phyloP scores from a whole-genome alignment of 1,139 yeast genomes.

The Geotrichum carabidarum region DNA sequence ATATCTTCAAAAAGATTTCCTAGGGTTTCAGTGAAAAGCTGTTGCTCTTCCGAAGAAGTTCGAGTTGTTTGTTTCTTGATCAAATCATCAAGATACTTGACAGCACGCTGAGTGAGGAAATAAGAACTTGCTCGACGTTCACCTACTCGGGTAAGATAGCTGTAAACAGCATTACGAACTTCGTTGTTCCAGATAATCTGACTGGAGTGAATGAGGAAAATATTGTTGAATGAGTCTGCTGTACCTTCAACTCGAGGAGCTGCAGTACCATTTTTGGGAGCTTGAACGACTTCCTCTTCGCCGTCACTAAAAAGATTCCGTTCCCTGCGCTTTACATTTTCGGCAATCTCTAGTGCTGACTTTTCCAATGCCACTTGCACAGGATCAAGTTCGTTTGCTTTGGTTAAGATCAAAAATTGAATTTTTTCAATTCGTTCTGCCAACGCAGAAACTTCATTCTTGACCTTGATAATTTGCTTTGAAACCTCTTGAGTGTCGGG shows the following conservation, averaged over 20 bases:
- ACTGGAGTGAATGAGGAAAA: conserved; percentile 74
- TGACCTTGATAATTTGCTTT: conserved; percentile 31
- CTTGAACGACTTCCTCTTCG: background rate
- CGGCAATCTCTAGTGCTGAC: conserved; percentile 16
- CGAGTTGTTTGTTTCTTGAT: conserved; percentile 28
- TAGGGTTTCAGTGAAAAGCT: conserved; percentile 7
- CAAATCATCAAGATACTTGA: conserved; percentile 57
- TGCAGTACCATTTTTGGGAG: conserved; percentile 19
- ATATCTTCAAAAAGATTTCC: conserved; percentile 20
- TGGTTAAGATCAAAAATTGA: background rate
- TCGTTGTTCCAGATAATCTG: conserved; percentile 74
- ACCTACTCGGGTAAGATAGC: conserved; percentile 57
- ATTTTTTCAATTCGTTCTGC: conserved; percentile 30
- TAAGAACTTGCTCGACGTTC: conserved; percentile 55
- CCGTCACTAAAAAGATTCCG: background rate
- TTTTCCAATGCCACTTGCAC: conserved; percentile 14
- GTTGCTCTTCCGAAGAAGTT: background rate
- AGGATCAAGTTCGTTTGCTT: background rate
- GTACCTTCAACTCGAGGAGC: conserved; percentile 25
- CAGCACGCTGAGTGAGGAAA: conserved; percentile 66
- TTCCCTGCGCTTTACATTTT: conserved; percentile 7
- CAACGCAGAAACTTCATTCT: conserved; percentile 37
- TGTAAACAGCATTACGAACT: conserved; percentile 56
- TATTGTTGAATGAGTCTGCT: conserved; percentile 56
- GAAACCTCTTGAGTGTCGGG: conserved; percentile 28